Evolutionary conservation across 805 yeast genomes (phyloP), one percentile per base, ranked within the genome.

Genomic region (Yarrowia keelungensis): DNA sequence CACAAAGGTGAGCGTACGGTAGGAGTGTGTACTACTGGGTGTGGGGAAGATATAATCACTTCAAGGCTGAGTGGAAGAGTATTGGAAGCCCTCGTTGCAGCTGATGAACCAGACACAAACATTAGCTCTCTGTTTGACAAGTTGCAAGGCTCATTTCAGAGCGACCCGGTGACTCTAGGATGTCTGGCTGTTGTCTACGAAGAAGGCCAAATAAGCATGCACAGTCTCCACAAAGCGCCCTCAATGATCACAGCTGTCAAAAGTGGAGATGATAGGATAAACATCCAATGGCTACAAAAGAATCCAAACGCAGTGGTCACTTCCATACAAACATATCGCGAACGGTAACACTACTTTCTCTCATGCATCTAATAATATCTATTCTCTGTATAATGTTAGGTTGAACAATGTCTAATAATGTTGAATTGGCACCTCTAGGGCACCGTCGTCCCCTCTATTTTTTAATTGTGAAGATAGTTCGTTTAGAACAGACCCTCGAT

Each of bases 401-500:
- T 49, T 47, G 68, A 64, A 51, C 68, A 64, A 26, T 35, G 62
- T 64, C 47, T 51, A 50, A 39, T 51, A 51, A 51, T 51, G 62
- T 51, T 64, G 62, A 64, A 59, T 59, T 38, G 26, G 51, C 39
- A 45, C 59, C 45, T 8, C 12, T 3, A 35, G 3, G 7, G 67
- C 59, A 35, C 47, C 10, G 16, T 16, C 47, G 41, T 64, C 45
- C 42, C 47, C 41, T 49, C 8, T 15, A 1, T 42, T 35, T 43
- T 47, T 36, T 54, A 15, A 8, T 53, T 38, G 19, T 53, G 43
- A 22, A 12, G 36, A 38, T 22, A 5, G 61, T 22, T 38, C 22
- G 43, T 19, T 75, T 82, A 93, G 77, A 93, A 93, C 77, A 93
- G 83, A 39, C 98, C 98, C 74, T 92, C 97, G 73, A 94, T 93